Evolutionary conservation across 2,329 filamentous ascomycete species (phyloP), one percentile per base, ranked within the genome.

Genomic region (Dissoconium aciculare): DNA sequence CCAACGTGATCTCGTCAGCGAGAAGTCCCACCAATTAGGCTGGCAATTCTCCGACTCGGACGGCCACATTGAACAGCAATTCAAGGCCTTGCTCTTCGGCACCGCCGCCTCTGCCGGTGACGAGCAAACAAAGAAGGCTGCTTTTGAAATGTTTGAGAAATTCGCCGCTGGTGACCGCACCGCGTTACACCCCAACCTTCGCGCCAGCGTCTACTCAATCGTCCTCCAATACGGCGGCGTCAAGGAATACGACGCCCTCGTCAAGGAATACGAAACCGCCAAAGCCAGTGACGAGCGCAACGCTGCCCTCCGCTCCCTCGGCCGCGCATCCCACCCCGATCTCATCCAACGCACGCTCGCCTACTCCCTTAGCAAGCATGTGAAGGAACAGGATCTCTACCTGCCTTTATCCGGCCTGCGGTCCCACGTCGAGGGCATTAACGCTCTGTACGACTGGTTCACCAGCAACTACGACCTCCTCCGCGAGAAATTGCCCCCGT

Each of bases 301-400:
- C 58, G 87, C 81, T 9, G 84, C 84, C 1, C 70, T 95, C 36
- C 81, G 85, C 46, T 72, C 70, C 17, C 68, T 95, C 13, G 87
- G 87, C 30, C 74, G 83, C 30, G 74, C 82, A 27, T 76, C 76
- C 51, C 68, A 79, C 34, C 75, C 81, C 1, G 72, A 77, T 42
- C 70, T 94, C 28, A 87, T 94, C 53, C 63, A 89, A 62, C 72
- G 73, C 38, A 87, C 84, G 3, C 67, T 95, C 10, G 69, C 64
- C 16, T 64, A 94, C 40, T 67, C 84, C 17, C 67, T 85, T 34
- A 73, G 74, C 53, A 72, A 76, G 38, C 78, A 92, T 43, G 78
- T 94, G 57, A 92, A 91, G 64, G 83, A 80, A 41, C 87, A 94
- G 56, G 87, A 95, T 55, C 75, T 94, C 41, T 94, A 93, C 60